phyloP scores from a whole-genome alignment of 2,329 filamentous ascomycete genomes.

The Ascochyta viciae-villosae region DNA sequence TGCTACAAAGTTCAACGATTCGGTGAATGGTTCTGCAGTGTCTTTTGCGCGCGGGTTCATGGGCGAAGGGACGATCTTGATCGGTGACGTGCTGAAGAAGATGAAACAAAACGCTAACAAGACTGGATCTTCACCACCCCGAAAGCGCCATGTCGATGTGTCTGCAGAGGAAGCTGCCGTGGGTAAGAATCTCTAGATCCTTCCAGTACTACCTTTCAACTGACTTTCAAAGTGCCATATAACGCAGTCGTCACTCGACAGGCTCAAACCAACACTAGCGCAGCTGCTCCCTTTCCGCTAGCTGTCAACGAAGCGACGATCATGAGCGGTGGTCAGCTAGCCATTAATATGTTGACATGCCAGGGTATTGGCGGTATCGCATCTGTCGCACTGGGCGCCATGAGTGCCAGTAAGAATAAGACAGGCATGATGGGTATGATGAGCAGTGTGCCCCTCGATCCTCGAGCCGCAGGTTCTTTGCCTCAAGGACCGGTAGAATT shows the following conservation, averaged over 20 bases:
- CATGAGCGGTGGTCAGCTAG: conserved; percentile 25
- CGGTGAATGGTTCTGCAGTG: conserved; percentile 33
- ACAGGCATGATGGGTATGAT: conserved; percentile 4
- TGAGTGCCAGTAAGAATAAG: conserved; percentile 22
- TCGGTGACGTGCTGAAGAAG: conserved; percentile 28
- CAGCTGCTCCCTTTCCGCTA: conserved; percentile 6
- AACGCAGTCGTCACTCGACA: conserved; percentile 21
- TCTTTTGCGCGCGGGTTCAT: conserved; percentile 35
- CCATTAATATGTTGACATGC: conserved; percentile 32
- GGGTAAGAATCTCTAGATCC: conserved; percentile 17
- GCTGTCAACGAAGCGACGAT: conserved; percentile 32
- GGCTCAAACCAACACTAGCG: neutral
- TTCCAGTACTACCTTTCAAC: neutral
- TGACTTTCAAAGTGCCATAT: conserved; percentile 22
- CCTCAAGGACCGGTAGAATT: conserved; percentile 34
- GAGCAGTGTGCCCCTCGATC: conserved; percentile 24
- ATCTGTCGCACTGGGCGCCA: conserved; percentile 27
- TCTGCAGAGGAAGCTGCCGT: conserved; percentile 16
- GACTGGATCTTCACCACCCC: neutral
- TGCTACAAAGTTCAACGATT: conserved; percentile 33
- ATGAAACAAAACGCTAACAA: conserved; percentile 19
- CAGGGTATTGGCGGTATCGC: conserved; percentile 37
- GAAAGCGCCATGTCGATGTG: conserved; percentile 10
- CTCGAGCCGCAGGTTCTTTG: conserved; percentile 22
- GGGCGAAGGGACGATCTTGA: conserved; percentile 35